phyloP scores from a whole-genome alignment of 306 rosid species.

The Vigna trinervia region DNA sequence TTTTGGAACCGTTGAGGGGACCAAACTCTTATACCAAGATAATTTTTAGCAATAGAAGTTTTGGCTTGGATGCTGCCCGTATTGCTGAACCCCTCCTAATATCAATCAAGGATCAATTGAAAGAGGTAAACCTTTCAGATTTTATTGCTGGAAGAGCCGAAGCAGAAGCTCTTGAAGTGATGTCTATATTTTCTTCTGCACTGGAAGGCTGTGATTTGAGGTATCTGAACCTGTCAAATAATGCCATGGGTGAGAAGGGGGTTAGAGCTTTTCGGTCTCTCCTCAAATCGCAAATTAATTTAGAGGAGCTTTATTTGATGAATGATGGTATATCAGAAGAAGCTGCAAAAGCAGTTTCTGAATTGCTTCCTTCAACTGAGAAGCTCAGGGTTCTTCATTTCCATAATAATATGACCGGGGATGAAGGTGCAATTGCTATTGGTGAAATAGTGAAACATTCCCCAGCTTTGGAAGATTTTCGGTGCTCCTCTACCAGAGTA shows the following conservation, averaged over 20 bases:
- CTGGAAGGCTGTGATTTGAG: conserved; percentile 74
- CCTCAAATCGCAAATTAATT: conserved; percentile 65
- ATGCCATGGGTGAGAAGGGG: conserved; percentile 89
- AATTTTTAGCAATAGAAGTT: conserved; percentile 84
- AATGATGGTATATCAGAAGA: conserved; percentile 95
- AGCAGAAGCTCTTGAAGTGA: conserved; percentile 84
- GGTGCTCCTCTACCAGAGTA: conserved; percentile 90
- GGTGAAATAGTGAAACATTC: conserved; percentile 68
- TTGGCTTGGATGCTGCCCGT: conserved; percentile 82
- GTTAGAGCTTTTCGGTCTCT: conserved; percentile 79
- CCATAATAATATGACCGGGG: conserved; percentile 73
- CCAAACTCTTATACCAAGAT: conserved; percentile 68
- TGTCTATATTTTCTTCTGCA: conserved; percentile 77
- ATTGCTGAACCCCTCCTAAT: conserved; percentile 71
- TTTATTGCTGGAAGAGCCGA: conserved; percentile 86
- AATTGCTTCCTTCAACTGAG: conserved; percentile 83
- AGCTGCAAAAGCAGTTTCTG: conserved; percentile 88
- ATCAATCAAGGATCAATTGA: conserved; percentile 71
- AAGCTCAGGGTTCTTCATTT: conserved; percentile 86
- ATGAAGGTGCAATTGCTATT: conserved; percentile 78
- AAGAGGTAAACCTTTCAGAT: conserved; percentile 82
- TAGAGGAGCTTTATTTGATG: conserved; percentile 93
- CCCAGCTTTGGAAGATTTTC: conserved; percentile 75
- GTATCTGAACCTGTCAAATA: conserved; percentile 75
- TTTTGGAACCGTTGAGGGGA: conserved; percentile 62